Evolutionary conservation across 2,329 filamentous ascomycete species (phyloP).

Genomic region (Exophiala sp.): DNA sequence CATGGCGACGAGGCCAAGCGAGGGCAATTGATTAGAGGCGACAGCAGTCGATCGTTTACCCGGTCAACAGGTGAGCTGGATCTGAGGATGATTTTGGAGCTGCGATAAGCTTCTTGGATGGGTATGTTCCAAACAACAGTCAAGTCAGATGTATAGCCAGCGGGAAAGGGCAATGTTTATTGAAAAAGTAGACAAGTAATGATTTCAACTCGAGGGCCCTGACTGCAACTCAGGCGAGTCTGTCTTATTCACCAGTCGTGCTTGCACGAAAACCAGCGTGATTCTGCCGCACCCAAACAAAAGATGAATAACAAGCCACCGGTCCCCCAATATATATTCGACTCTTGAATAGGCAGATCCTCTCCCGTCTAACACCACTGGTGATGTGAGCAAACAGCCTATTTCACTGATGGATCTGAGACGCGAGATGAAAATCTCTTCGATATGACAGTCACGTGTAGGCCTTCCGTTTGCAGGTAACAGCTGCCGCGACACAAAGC

Average conservation of each 20-base stretch:
- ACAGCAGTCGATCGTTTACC: slow-evolving; percentile 5
- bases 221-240: slow-evolving; percentile 11
- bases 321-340: slow-evolving; percentile 6
- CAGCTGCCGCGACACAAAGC: slow-evolving; percentile 9
- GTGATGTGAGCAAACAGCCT: neutral
- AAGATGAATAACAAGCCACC: slow-evolving; percentile 4
- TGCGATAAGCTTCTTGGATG: slow-evolving; percentile 2
- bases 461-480: slow-evolving; percentile 10
- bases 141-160: slow-evolving; percentile 10
- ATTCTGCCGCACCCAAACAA: slow-evolving; percentile 7
- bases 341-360: slow-evolving; percentile 8
- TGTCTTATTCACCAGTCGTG: slow-evolving; percentile 13
- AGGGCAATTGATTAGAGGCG: slow-evolving; percentile 1
- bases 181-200: slow-evolving; percentile 21
- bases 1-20: slow-evolving; percentile 51
- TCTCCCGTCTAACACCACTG: slow-evolving; percentile 1
- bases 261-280: slow-evolving; percentile 9
- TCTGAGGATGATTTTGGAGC: slow-evolving; percentile 3
- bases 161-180: slow-evolving; percentile 18
- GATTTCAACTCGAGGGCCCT: slow-evolving; percentile 8
- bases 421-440: neutral
- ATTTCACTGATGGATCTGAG: slow-evolving; percentile 5
- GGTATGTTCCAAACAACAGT: slow-evolving; percentile 18
- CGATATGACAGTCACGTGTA: slow-evolving; percentile 1
- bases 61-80: slow-evolving; percentile 3